Evolutionary conservation across 345 rosid species (phyloP).

Genomic region (Ceriops zippeliana): DNA sequence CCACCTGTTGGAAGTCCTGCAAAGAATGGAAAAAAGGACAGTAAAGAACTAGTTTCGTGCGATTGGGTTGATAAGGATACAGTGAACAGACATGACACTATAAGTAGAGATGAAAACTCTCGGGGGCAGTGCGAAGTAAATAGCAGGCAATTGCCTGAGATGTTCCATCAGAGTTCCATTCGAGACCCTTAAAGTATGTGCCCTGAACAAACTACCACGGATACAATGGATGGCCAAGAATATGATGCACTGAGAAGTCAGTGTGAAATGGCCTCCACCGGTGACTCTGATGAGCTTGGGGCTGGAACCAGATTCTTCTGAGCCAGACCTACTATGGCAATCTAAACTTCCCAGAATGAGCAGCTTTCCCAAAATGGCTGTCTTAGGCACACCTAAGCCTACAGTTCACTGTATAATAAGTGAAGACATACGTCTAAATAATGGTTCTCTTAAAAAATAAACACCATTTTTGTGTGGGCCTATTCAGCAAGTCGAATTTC

Average conservation of each 20-base stretch:
- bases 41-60: slow-evolving; percentile 16
- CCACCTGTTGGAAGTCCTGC: slow-evolving; percentile 3
- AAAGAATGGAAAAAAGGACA: slow-evolving; percentile 25
- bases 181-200: slow-evolving; percentile 37
- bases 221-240: slow-evolving; percentile 46
- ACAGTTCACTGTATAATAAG: too few species aligned
- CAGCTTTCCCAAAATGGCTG: slow-evolving; percentile 33
- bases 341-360: slow-evolving; percentile 41
- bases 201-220: slow-evolving; percentile 38
- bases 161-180: slow-evolving; percentile 18
- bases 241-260: slow-evolving; percentile 40
- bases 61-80: slow-evolving; percentile 33
- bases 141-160: slow-evolving; percentile 36
- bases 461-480: too few species aligned
- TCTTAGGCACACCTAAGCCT: too few species aligned
- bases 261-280: slow-evolving; percentile 28
- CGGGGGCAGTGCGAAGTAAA: slow-evolving; percentile 35
- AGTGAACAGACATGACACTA: slow-evolving; percentile 23
- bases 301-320: slow-evolving; percentile 48
- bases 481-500: too few species aligned
- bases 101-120: slow-evolving; percentile 15
- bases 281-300: slow-evolving; percentile 30
- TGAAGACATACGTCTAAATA: too few species aligned
- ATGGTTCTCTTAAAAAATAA: too few species aligned
- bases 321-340: slow-evolving; percentile 58